Evolutionary conservation across 2,329 filamentous ascomycete genomes (phyloP), one percentile per base, ranked within the genome.

Genomic region (Trichophyton schoenleinii): DNA sequence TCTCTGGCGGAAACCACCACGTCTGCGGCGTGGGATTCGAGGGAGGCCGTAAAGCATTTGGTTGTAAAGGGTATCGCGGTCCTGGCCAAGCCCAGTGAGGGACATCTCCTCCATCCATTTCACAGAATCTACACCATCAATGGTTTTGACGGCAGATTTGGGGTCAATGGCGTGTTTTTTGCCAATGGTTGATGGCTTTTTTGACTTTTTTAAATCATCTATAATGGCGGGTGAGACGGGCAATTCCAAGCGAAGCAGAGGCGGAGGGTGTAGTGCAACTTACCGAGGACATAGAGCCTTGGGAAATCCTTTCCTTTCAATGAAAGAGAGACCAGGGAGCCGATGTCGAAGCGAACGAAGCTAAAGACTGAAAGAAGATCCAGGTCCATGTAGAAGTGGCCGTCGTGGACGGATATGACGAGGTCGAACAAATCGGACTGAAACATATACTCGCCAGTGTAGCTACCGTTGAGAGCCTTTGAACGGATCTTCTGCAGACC

Each of bases 281-380:
- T 60, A 66, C 64, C 11, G 11, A 42, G 59, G 13, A 60, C 52
- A 34, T 83, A 86, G 1, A 85, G 73, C 62, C 82, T 77, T 0
- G 85, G 85, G 11, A 83, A 69, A 59, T 80, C 76, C 18, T 75
- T 70, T n/a, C 84, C 84, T 67, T 87, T 83, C 3, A 72, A 65
- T 1, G 83, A 87, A 8, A 86, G 77, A 0, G 84, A 86, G 0
- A 86, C 81, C 0, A 87, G 72, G 7, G 80, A 75, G 7, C 75
- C 77, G 66, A 84, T 75, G 4, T 79, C 73, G 64, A 83, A 80
- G 1, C 81, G 80, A 13, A 78, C 71, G 66, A 79, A 83, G 6
- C 75, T 71, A 57, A 85, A 83, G 20, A 65, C 48, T 38, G 49
- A 62, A 1, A 64, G n/a, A 13, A 67, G 65, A n/a, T 66, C 66